phyloP scores from a whole-genome alignment of 257 asterid species.

The Fraxinus excelsior region DNA sequence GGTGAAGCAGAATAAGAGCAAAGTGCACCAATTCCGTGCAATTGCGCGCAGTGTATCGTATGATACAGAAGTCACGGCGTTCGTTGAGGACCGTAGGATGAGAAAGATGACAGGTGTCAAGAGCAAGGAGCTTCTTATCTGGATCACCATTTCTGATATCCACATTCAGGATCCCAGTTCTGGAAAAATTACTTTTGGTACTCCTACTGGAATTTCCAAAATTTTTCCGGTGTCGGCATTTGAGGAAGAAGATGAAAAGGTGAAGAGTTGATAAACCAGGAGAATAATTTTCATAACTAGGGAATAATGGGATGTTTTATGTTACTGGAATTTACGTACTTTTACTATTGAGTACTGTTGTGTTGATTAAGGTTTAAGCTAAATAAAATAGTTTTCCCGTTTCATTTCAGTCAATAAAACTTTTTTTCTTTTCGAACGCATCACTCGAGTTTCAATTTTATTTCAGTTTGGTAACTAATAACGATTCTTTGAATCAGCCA shows the following conservation, averaged over 20 bases:
- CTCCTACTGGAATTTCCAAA: constrained; percentile 61
- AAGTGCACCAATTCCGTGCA: constrained; percentile 47
- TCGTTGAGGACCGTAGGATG: constrained; percentile 70
- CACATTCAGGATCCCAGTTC: constrained; percentile 49
- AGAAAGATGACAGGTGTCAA: constrained; percentile 70
- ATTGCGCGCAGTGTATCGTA: constrained; percentile 63
- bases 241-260: constrained; percentile 33
- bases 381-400: no score
- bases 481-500: no score
- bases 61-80: constrained; percentile 71
- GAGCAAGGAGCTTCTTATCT: constrained; percentile 73
- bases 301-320: no score
- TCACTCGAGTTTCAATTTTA: no score
- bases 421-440: no score
- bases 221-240: constrained; percentile 71
- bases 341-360: no score
- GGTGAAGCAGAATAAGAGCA: constrained; percentile 66
- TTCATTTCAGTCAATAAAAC: no score
- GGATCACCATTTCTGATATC: constrained; percentile 65
- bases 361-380: no score
- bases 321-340: no score
- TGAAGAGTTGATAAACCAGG: no score
- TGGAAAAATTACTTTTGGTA: constrained; percentile 52
- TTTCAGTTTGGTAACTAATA: no score
- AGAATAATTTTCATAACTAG: no score